Conservation (phyloP, 306 rosid species). For the Fragaria ananassa region DNA sequence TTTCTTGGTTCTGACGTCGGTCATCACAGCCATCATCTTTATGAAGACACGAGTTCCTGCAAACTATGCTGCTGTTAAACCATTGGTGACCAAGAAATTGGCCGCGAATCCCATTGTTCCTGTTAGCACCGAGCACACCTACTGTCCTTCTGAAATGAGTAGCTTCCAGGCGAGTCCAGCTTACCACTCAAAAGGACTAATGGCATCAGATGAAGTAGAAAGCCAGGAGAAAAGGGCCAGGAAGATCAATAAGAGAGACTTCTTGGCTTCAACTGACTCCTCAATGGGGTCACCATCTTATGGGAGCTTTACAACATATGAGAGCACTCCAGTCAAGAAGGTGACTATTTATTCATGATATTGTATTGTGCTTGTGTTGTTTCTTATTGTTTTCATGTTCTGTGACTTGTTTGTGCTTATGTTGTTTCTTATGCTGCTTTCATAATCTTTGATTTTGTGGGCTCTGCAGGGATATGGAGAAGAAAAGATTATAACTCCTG, state of each 20-base stretch:
- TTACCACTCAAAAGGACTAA: slow-evolving; percentile 11
- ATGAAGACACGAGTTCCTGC: slow-evolving; percentile 25
- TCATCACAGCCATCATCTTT: slow-evolving; percentile 34
- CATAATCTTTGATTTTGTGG: not conserved
- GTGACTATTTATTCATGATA: slow-evolving; percentile 33
- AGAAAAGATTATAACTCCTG: slow-evolving; percentile 68
- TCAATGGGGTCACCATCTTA: slow-evolving; percentile 62
- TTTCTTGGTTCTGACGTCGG: slow-evolving; percentile 31
- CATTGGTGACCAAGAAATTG: slow-evolving; percentile 26
- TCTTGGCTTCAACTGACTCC: slow-evolving; percentile 50
- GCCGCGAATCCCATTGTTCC: slow-evolving; percentile 13
- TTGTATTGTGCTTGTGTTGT: not conserved
- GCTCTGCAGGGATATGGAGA: slow-evolving; percentile 47
- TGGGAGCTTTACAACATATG: slow-evolving; percentile 79
- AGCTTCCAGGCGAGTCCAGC: slow-evolving; percentile 49
- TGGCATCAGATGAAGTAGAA: slow-evolving; percentile 34
- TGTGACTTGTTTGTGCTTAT: not conserved
- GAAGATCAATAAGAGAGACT: slow-evolving; percentile 58
- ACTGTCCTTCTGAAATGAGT: slow-evolving; percentile 66
- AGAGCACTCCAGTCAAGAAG: slow-evolving; percentile 52
- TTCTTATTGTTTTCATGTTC: not conserved
- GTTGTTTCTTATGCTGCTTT: not conserved
- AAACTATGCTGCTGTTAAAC: slow-evolving; percentile 12
- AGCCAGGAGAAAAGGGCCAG: slow-evolving; percentile 52
- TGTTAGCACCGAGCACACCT: slow-evolving; percentile 15